Percentiles rank a stretch among this genome's conserved stretches.
These are phyloP conservation scores for Epichloe elymi DNA, from an alignment of 2,329 filamentous ascomycete genomes.

Conservation along the genomic window DNA sequence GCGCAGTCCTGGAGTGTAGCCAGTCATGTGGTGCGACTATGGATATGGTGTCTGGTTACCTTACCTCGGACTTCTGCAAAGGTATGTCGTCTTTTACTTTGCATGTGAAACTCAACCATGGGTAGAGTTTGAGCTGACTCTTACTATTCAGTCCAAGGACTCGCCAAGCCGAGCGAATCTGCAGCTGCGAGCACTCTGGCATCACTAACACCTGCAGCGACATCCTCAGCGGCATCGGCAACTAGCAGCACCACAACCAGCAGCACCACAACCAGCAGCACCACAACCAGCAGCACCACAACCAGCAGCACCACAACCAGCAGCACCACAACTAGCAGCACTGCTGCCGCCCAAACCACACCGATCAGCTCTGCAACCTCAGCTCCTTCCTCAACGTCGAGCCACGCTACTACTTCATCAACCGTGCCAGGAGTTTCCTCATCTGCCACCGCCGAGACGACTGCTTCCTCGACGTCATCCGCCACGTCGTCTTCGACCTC, in stretches of 20 bases:
- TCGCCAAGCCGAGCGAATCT: background rate
- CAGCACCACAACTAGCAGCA: background rate
- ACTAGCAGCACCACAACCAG: background rate
- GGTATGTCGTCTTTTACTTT: constrained; percentile 9
- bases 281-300: background rate
- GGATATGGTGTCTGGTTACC: constrained; percentile 9
- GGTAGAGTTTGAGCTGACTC: background rate
- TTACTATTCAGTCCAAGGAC: background rate
- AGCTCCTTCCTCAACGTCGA: background rate
- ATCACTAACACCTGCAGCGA: background rate
- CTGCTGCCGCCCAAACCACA: background rate
- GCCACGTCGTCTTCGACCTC: constrained; percentile 3
- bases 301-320: background rate
- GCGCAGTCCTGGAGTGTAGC: constrained; percentile 28
- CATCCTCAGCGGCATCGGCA: background rate
- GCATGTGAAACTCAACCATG: background rate
- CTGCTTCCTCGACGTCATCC: constrained; percentile 4
- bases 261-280: background rate
- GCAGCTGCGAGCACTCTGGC: background rate
- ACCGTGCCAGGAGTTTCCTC: background rate
- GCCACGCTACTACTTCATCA: background rate
- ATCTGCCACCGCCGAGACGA: constrained; percentile 1
- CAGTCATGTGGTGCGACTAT: constrained; percentile 13
- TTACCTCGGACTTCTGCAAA: constrained; percentile 12
- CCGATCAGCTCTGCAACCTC: background rate